Evolutionary conservation across 352 stramenopile species (phyloP).

Genomic region (Phytophthora pisi): DNA sequence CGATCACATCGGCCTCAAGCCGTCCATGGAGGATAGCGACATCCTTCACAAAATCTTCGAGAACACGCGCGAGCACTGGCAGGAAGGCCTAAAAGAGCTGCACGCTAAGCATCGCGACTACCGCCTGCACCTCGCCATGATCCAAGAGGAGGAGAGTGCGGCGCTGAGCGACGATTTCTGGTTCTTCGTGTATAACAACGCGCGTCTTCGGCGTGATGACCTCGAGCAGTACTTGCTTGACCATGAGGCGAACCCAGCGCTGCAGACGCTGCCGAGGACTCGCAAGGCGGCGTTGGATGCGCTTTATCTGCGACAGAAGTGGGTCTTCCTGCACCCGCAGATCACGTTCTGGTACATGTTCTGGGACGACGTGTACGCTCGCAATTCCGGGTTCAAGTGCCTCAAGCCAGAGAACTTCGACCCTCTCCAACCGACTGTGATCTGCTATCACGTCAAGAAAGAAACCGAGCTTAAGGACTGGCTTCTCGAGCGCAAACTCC

Average conservation of each 20-base stretch:
- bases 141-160: not conserved
- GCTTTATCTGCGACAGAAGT: constrained; percentile 8
- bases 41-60: not conserved
- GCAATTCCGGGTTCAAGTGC: constrained; percentile 30
- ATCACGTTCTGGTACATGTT: constrained; percentile 48
- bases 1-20: constrained; percentile 2
- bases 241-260: not conserved
- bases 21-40: constrained; percentile 1
- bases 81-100: not conserved
- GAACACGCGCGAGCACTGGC: not conserved
- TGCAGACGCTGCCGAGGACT: not conserved
- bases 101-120: not conserved
- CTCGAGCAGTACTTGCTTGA: constrained; percentile 20
- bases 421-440: constrained; percentile 19
- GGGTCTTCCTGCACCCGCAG: constrained; percentile 25
- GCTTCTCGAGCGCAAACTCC: too few species aligned
- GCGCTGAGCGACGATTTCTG: constrained; percentile 42
- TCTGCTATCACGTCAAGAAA: constrained; percentile 25
- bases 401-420: constrained; percentile 21
- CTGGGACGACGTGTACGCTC: constrained; percentile 41
- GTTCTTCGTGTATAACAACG: constrained; percentile 45
- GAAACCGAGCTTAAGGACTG: too few species aligned
- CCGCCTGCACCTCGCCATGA: not conserved
- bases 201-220: constrained; percentile 6
- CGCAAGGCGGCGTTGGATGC: constrained; percentile 1